A percentile compares a stretch with the other conserved stretches of the same genome.
phyloP scores from a whole-genome alignment of 2,329 filamentous ascomycete species.

The Neofusicoccum laricinum region DNA sequence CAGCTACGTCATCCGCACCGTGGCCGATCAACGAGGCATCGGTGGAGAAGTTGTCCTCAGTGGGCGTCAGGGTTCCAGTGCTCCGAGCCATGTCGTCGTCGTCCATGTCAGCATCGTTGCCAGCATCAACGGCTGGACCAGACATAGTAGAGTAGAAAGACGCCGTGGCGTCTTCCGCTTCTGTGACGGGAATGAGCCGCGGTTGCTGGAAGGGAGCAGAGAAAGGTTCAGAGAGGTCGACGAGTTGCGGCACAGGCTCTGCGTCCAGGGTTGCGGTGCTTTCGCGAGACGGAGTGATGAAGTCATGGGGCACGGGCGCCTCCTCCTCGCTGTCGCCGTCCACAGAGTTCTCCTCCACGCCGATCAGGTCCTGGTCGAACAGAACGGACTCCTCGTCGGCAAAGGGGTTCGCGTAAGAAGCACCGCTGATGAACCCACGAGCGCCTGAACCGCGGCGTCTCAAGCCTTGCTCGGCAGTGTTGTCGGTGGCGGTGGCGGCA shows the following conservation, averaged over 20 bases:
- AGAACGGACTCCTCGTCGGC: constrained; percentile 42
- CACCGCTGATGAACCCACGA: constrained; percentile 38
- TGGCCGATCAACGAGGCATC: constrained; percentile 24
- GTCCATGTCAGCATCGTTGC: constrained; percentile 21
- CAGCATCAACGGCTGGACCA: constrained; percentile 8
- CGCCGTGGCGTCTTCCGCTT: constrained; percentile 1
- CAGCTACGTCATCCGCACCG: constrained; percentile 33
- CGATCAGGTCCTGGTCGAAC: constrained; percentile 40
- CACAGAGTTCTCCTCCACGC: constrained; percentile 17
- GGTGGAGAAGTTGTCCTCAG: constrained; percentile 33
- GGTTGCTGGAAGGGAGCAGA: constrained; percentile 21
- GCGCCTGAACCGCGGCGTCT: constrained; percentile 10
- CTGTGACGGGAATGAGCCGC: constrained; percentile 20
- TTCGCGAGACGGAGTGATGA: constrained; percentile 29
- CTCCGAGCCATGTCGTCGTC: constrained; percentile 25
- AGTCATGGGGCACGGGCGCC: constrained; percentile 27
- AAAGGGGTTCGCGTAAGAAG: constrained; percentile 45
- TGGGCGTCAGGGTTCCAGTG: constrained; percentile 37
- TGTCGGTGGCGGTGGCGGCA: constrained; percentile 21
- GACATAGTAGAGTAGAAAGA: constrained; percentile 36
- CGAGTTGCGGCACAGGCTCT: constrained; percentile 25
- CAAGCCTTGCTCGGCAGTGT: constrained; percentile 21
- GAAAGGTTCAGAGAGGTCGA: constrained; percentile 28
- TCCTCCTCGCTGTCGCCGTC: constrained; percentile 27
- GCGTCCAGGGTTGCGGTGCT: constrained; percentile 30